A percentile compares a stretch with the other conserved stretches of the same genome.
Evolutionary conservation across 148 eudicot species (phyloP).

Genomic region (Simmondsia chinensis): DNA sequence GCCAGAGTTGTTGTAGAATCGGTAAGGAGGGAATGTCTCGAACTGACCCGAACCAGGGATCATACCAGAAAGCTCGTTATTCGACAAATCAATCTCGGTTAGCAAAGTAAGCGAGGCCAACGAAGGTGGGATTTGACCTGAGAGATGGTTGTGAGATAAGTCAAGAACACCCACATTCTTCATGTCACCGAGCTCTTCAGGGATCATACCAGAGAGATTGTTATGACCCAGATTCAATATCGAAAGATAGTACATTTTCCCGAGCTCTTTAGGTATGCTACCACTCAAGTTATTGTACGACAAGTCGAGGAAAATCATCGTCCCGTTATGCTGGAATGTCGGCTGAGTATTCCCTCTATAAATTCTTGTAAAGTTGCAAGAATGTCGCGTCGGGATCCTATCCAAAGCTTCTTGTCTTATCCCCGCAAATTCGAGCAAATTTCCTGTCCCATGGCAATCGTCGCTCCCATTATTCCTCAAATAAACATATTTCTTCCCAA

Average conservation of each 20-base stretch:
- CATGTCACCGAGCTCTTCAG: slow-evolving; percentile 52
- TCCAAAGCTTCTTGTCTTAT: slow-evolving; percentile 41
- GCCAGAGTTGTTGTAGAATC: slow-evolving; percentile 62
- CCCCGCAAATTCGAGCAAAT: slow-evolving; percentile 82
- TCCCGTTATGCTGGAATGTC: slow-evolving; percentile 67
- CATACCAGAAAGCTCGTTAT: slow-evolving; percentile 54
- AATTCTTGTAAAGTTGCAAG: slow-evolving; percentile 56
- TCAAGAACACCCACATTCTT: slow-evolving; percentile 56
- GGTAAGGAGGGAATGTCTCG: slow-evolving; percentile 45
- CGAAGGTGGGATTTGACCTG: slow-evolving; percentile 53
- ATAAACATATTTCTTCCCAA: slow-evolving; percentile 60
- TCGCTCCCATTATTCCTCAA: slow-evolving; percentile 69
- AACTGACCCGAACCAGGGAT: slow-evolving; percentile 73
- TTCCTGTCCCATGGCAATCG: slow-evolving; percentile 82
- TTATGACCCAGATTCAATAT: slow-evolving; percentile 79
- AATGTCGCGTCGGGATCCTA: slow-evolving; percentile 43
- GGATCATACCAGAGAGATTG: slow-evolving; percentile 61
- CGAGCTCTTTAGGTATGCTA: slow-evolving; percentile 72
- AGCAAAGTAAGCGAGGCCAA: slow-evolving; percentile 41
- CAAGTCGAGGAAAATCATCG: slow-evolving; percentile 75
- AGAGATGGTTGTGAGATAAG: slow-evolving; percentile 55
- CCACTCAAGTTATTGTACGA: slow-evolving; percentile 62
- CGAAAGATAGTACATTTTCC: slow-evolving; percentile 50
- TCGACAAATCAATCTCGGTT: slow-evolving; percentile 51
- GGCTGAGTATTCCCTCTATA: slow-evolving; percentile 60